Percentiles rank a stretch among this genome's conserved stretches.
Evolutionary conservation across 2,329 filamentous ascomycete genomes (phyloP).

Genomic region (Xylaria sp.): DNA sequence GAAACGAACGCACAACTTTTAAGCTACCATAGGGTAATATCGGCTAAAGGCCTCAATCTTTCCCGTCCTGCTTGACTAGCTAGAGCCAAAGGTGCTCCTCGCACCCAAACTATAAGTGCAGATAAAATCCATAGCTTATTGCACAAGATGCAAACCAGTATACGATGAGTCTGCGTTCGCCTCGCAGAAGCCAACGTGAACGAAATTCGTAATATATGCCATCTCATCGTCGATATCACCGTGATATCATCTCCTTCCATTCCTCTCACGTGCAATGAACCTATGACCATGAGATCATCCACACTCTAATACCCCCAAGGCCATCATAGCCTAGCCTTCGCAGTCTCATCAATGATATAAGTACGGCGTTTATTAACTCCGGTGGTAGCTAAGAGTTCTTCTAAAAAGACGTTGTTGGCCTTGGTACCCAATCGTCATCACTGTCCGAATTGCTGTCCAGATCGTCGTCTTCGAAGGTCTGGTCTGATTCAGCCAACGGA

Average conservation of each 20-base stretch:
- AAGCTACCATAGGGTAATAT: constrained; percentile 3
- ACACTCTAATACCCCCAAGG: neutral
- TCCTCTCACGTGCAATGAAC: neutral
- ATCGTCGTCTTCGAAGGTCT: neutral
- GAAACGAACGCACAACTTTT: constrained; percentile 24
- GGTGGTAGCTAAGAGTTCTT: neutral
- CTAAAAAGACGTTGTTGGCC: neutral
- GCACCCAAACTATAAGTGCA: neutral
- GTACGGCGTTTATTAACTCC: neutral
- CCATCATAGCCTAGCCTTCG: neutral
- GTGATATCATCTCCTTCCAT: neutral
- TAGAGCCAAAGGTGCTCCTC: neutral
- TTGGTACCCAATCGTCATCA: neutral
- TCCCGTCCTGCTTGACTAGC: neutral
- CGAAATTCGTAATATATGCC: neutral
- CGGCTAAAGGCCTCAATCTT: neutral
- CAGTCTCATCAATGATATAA: neutral
- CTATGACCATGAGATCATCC: neutral
- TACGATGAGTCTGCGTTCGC: neutral
- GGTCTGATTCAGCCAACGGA: constrained; percentile 1
- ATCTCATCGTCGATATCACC: neutral
- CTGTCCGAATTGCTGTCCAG: neutral
- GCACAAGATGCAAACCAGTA: neutral
- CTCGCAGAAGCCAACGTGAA: neutral
- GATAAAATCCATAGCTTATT: neutral